These are phyloP conservation scores for Trametopsis cervina DNA, from an alignment of 768 basidiomycete species.

Conservation along the genomic window DNA sequence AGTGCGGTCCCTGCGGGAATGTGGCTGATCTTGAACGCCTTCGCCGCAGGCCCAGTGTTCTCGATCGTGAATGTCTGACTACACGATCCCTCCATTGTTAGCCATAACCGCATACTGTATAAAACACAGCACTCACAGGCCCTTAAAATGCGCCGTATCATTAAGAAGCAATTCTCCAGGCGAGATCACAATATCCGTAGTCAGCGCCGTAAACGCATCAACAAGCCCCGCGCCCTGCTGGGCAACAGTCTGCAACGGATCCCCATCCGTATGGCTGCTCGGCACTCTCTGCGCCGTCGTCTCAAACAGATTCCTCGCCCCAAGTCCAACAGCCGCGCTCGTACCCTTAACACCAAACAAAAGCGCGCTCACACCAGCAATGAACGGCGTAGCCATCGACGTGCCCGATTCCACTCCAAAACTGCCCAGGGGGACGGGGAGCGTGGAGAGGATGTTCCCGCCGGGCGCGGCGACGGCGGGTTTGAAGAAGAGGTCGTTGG, in stretches of 20 bases:
- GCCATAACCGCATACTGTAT: not conserved
- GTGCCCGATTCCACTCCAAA: slow-evolving; percentile 38
- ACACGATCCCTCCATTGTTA: not conserved
- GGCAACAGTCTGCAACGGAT: slow-evolving; percentile 43
- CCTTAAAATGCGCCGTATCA: slow-evolving; percentile 51
- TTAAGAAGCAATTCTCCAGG: slow-evolving; percentile 57
- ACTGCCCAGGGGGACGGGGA: slow-evolving; percentile 33
- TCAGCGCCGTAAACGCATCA: slow-evolving; percentile 51
- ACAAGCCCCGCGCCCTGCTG: slow-evolving; percentile 53
- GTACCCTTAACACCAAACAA: slow-evolving; percentile 11
- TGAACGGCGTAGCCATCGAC: slow-evolving; percentile 28
- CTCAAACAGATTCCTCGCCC: slow-evolving; percentile 37
- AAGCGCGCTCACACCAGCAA: slow-evolving; percentile 15
- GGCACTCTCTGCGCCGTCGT: slow-evolving; percentile 39
- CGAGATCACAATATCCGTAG: slow-evolving; percentile 42
- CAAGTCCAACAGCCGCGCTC: slow-evolving; percentile 19
- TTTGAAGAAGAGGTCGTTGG: slow-evolving; percentile 52
- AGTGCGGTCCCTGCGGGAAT: slow-evolving; percentile 51
- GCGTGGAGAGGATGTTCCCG: slow-evolving; percentile 41
- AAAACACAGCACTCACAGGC: slow-evolving; percentile 27
- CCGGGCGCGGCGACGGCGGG: slow-evolving; percentile 47
- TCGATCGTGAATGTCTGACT: slow-evolving; percentile 45
- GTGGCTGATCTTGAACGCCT: slow-evolving; percentile 43
- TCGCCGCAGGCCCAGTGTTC: slow-evolving; percentile 37
- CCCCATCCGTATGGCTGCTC: slow-evolving; percentile 39